Conservation (phyloP, 139 green algal species). For the Tetradesmus lagerheimii region DNA sequence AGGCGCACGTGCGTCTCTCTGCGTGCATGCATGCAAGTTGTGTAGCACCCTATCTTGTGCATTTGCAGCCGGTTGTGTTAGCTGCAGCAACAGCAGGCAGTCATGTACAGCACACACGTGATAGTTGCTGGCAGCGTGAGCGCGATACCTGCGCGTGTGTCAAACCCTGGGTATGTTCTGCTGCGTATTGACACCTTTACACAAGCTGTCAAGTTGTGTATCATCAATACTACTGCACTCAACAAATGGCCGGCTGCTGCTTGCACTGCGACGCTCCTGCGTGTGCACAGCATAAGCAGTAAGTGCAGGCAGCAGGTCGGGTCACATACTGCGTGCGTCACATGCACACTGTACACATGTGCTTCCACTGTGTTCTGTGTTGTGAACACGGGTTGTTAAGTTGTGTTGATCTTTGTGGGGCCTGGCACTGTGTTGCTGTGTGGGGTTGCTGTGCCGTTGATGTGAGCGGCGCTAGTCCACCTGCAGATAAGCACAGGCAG, state of each 20-base stretch:
- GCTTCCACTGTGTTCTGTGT: neutral
- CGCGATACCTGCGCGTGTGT: neutral
- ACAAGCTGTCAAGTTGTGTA: neutral
- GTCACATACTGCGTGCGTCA: neutral
- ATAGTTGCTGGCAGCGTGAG: neutral
- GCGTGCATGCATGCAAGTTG: neutral
- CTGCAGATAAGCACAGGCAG: neutral
- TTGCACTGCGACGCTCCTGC: slow-evolving; percentile 5
- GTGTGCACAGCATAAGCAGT: neutral
- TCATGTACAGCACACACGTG: neutral
- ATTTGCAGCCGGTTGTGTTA: neutral
- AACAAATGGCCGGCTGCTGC: neutral
- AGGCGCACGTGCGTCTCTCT: neutral
- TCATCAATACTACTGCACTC: neutral
- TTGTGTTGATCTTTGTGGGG: no score
- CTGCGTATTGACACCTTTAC: neutral
- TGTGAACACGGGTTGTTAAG: neutral
- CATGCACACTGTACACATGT: neutral
- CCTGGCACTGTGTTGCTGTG: neutral
- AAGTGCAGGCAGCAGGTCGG: slow-evolving; percentile 14
- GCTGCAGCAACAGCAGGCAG: neutral
- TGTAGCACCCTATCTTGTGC: neutral
- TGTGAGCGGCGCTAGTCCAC: neutral
- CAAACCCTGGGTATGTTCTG: neutral
- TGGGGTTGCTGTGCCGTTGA: neutral